Evolutionary conservation across 805 yeast genomes (phyloP).

Genomic region (Wickerhamiella australiensis): DNA sequence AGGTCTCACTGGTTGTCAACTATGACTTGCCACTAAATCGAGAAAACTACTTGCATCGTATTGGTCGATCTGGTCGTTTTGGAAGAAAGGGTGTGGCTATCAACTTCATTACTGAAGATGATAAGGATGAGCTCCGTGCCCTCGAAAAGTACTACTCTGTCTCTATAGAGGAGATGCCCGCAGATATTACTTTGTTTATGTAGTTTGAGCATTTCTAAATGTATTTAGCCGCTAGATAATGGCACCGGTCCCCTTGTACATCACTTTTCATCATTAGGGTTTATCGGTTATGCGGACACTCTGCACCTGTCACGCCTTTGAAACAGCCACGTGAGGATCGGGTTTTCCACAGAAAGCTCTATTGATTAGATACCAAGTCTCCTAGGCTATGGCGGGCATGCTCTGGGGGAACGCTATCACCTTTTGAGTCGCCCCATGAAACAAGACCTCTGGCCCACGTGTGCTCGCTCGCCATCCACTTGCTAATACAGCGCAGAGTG

Average conservation of each 20-base stretch:
- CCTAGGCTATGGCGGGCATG: no score
- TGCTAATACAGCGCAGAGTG: no score
- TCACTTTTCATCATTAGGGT: no score
- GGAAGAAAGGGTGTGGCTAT: conserved; percentile 96
- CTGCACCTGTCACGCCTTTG: neutral
- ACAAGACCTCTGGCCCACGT: no score
- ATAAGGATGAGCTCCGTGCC: conserved; percentile 61
- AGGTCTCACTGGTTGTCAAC: conserved; percentile 89
- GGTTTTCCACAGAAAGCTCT: no score
- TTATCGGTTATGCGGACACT: no score
- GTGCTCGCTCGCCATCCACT: no score
- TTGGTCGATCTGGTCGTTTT: conserved; percentile 96
- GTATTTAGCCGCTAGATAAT: no score
- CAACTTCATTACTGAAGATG: conserved; percentile 78
- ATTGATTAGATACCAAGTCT: no score
- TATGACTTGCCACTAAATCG: conserved; percentile 86
- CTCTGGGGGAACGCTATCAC: no score
- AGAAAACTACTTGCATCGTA: conserved; percentile 94
- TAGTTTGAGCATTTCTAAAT: neutral
- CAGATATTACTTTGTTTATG: conserved; percentile 36
- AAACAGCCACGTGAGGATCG: neutral
- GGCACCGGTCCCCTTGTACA: no score
- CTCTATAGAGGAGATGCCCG: conserved; percentile 87
- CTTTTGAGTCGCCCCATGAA: no score
- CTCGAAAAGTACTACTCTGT: conserved; percentile 81